A percentile compares a stretch with the other conserved stretches of the same genome.
Evolutionary conservation across 2,329 filamentous ascomycete species (phyloP).

Genomic region (Claviceps quebecensis): DNA sequence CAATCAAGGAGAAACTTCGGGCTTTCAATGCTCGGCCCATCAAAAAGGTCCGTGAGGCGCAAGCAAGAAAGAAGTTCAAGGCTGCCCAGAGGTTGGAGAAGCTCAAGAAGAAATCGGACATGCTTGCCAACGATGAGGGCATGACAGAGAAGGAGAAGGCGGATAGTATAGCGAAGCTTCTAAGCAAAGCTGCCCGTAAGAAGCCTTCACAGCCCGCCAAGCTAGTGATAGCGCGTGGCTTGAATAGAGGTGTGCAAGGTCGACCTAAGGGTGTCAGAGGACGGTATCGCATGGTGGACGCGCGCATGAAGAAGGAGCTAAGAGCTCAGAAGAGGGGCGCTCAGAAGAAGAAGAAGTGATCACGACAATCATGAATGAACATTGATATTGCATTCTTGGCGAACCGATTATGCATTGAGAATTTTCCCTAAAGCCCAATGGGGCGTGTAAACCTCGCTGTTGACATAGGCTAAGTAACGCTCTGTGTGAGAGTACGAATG

Average conservation of each 20-base stretch:
- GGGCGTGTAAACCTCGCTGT: neutral
- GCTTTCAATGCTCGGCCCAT: slow-evolving; percentile 91
- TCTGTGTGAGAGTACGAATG: slow-evolving; percentile 24
- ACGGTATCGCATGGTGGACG: slow-evolving; percentile 93
- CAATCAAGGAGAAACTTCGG: slow-evolving; percentile 88
- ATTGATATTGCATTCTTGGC: slow-evolving; percentile 1
- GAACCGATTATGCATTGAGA: slow-evolving; percentile 1
- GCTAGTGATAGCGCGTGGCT: slow-evolving; percentile 75
- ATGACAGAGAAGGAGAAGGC: slow-evolving; percentile 96
- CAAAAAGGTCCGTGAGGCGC: slow-evolving; percentile 97
- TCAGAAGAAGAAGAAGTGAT: slow-evolving; percentile 45
- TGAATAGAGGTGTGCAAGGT: slow-evolving; percentile 74
- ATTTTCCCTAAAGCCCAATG: neutral
- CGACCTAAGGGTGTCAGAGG: slow-evolving; percentile 87
- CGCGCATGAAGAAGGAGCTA: slow-evolving; percentile 92
- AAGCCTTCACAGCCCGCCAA: slow-evolving; percentile 73
- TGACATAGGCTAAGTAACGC: neutral
- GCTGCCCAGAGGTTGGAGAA: slow-evolving; percentile 84
- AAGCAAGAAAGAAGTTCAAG: slow-evolving; percentile 94
- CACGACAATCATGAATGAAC: neutral
- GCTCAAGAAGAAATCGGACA: slow-evolving; percentile 89
- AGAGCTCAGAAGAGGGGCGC: slow-evolving; percentile 65
- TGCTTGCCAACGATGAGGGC: slow-evolving; percentile 76
- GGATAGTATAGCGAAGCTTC: slow-evolving; percentile 63
- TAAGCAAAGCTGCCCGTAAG: slow-evolving; percentile 71